Evolutionary conservation across 1,284 basidiomycete species (phyloP).

Genomic region (Vanrija pseudolonga): DNA sequence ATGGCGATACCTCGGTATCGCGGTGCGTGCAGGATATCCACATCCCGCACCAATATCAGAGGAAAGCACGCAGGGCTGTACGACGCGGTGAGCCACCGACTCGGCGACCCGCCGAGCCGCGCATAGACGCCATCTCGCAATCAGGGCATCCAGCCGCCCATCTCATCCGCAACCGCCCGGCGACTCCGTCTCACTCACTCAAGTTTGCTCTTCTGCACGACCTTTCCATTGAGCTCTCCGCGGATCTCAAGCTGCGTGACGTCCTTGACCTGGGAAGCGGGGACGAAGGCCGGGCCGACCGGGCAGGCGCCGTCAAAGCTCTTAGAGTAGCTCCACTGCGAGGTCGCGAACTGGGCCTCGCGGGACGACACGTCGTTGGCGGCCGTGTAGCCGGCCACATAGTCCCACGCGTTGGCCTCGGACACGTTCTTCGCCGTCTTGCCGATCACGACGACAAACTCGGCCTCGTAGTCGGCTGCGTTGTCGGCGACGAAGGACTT

Average conservation of each 20-base stretch:
- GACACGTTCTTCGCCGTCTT: conserved; percentile 72
- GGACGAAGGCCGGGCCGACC: conserved; percentile 48
- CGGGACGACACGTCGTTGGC: conserved; percentile 50
- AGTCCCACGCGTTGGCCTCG: conserved; percentile 72
- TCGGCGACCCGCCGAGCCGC: too few species aligned
- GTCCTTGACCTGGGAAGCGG: conserved; percentile 23
- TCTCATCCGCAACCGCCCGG: background rate
- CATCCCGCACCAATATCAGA: too few species aligned
- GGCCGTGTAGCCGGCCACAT: conserved; percentile 62
- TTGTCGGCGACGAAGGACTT: conserved; percentile 59
- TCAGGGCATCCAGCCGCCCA: background rate
- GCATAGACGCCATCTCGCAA: too few species aligned
- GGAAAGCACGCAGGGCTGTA: too few species aligned
- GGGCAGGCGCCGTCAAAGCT: conserved; percentile 51
- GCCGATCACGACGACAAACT: conserved; percentile 80
- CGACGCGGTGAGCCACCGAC: too few species aligned
- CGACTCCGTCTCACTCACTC: conserved; percentile 32
- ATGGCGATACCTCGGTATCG: too few species aligned
- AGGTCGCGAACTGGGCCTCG: conserved; percentile 36
- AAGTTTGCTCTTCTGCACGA: conserved; percentile 43
- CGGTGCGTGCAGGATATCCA: too few species aligned
- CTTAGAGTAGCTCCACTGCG: conserved; percentile 47
- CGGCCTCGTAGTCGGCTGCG: conserved; percentile 82
- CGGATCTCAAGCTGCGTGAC: conserved; percentile 32
- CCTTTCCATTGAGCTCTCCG: conserved; percentile 40